Percentiles rank a stretch among this genome's conserved stretches.
Conservation (phyloP, 2,329 filamentous ascomycete species). For the Sordariomycetes sp. region DNA sequence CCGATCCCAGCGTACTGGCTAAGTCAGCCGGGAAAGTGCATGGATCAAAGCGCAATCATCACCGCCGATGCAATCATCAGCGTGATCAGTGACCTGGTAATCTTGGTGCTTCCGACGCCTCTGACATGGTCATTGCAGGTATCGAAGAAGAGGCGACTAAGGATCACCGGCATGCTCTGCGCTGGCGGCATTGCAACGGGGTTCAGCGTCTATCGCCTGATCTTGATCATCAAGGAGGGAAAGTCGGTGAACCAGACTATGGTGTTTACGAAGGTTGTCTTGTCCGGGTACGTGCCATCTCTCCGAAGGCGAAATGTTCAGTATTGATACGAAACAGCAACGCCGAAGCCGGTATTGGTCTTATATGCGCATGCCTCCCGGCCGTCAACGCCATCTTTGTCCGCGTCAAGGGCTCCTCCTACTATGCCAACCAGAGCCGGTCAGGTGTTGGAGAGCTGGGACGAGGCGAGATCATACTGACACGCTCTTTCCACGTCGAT, state of each 20-base stretch:
- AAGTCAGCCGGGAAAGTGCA: conserved; percentile 16
- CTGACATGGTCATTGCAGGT: conserved; percentile 21
- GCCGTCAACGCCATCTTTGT: conserved; percentile 14
- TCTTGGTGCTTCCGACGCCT: conserved; percentile 18
- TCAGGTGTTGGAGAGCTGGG: too few relatives aligned
- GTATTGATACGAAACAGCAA: conserved; percentile 10
- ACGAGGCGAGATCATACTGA: too few relatives aligned
- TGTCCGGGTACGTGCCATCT: conserved; percentile 13
- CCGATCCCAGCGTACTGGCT: conserved; percentile 32
- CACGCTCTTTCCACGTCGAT: too few relatives aligned
- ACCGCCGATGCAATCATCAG: conserved; percentile 20
- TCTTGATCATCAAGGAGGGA: conserved; percentile 13
- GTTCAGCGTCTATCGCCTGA: conserved; percentile 18
- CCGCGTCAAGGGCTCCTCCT: conserved; percentile 11
- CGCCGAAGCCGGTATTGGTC: conserved; percentile 19
- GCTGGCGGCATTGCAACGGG: conserved; percentile 20
- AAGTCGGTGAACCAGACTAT: conserved; percentile 15
- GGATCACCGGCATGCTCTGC: conserved; percentile 16
- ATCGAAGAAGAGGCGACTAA: conserved; percentile 16
- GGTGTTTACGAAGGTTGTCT: conserved; percentile 15
- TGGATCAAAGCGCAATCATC: conserved; percentile 23
- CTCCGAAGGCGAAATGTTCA: too few relatives aligned
- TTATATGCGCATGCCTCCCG: conserved; percentile 20
- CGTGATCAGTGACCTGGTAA: conserved; percentile 19
- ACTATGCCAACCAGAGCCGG: conserved; percentile 5